Percentiles rank a stretch among this genome's conserved stretches.
Evolutionary conservation across 305 asterid species (phyloP).

Genomic region (Fraxinus albicans): DNA sequence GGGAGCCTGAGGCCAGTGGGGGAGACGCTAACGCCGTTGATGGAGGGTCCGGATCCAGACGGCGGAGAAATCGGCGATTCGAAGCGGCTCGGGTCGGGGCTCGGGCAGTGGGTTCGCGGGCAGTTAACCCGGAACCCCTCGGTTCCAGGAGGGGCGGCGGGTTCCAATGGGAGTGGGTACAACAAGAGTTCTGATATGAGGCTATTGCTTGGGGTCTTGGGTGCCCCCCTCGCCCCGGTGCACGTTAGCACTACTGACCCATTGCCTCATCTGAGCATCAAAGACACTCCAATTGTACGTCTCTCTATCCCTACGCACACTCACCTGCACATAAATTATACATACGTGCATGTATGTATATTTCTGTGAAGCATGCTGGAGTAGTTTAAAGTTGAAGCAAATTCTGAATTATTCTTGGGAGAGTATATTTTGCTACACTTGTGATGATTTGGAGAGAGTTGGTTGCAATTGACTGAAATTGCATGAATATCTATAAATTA

Average conservation of each 20-base stretch:
- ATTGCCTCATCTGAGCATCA: conserved; percentile 60
- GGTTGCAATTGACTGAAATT: background rate
- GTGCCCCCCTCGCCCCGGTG: conserved; percentile 78
- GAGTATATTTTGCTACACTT: background rate
- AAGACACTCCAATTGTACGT: conserved; percentile 68
- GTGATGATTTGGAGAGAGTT: background rate
- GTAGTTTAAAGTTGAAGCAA: background rate
- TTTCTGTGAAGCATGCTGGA: background rate
- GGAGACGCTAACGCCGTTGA: conserved; percentile 77
- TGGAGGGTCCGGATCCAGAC: conserved; percentile 95
- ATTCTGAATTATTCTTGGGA: background rate
- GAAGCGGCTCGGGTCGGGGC: conserved; percentile 65
- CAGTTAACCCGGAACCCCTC: conserved; percentile 76
- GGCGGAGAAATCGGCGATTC: conserved; percentile 71
- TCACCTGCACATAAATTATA: background rate
- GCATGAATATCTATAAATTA: background rate
- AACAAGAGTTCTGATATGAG: conserved; percentile 71
- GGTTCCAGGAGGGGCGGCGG: conserved; percentile 25
- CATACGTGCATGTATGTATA: no score
- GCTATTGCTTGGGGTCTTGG: conserved; percentile 73
- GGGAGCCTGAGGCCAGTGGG: conserved; percentile 80
- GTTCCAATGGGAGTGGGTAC: conserved; percentile 30
- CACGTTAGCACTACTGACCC: conserved; percentile 60
- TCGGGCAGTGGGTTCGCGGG: conserved; percentile 82
- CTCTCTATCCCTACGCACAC: background rate